Conservation (phyloP, 352 stramenopile species). For the Pythium dissimile region DNA sequence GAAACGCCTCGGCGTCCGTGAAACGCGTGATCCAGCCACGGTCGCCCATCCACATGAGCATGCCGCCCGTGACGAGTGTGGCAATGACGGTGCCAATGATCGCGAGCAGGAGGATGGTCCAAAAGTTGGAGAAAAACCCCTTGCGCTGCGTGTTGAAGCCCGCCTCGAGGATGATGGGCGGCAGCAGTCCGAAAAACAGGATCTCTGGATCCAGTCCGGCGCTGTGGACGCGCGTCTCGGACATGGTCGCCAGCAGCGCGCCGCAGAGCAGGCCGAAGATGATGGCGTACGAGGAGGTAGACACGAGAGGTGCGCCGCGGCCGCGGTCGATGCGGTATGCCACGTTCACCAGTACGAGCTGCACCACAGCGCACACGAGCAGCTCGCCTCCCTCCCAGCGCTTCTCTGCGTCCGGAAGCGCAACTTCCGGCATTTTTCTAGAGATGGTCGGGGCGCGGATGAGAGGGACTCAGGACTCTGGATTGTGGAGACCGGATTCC, state of each 20-base stretch:
- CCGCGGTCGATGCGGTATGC: conserved; percentile 22
- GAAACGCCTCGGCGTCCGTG: conserved; percentile 77
- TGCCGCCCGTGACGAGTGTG: conserved; percentile 39
- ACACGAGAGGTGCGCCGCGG: conserved; percentile 11
- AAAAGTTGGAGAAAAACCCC: conserved; percentile 51
- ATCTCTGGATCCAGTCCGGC: conserved; percentile 19
- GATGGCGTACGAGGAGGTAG: conserved; percentile 21
- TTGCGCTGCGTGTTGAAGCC: conserved; percentile 65
- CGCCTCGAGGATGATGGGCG: conserved; percentile 64
- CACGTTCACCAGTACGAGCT: conserved; percentile 21
- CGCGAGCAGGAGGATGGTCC: conserved; percentile 36
- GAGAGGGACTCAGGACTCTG: too few species aligned
- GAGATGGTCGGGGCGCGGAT: too few species aligned
- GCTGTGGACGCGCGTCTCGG: conserved; percentile 8
- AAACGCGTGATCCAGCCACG: conserved; percentile 54
- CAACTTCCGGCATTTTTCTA: too few species aligned
- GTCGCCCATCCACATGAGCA: conserved; percentile 42
- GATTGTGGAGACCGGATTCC: too few species aligned
- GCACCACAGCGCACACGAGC: conserved; percentile 17
- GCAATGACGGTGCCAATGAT: conserved; percentile 52
- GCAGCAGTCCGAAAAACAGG: conserved; percentile 56
- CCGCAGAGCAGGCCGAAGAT: conserved; percentile 10
- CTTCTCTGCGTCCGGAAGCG: conserved; percentile 12
- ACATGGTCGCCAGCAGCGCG: conserved; percentile 9
- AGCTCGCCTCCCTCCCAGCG: conserved; percentile 18